Evolutionary conservation across 805 yeast species (phyloP).

Genomic region (Saccharomyces cerevisiae): DNA sequence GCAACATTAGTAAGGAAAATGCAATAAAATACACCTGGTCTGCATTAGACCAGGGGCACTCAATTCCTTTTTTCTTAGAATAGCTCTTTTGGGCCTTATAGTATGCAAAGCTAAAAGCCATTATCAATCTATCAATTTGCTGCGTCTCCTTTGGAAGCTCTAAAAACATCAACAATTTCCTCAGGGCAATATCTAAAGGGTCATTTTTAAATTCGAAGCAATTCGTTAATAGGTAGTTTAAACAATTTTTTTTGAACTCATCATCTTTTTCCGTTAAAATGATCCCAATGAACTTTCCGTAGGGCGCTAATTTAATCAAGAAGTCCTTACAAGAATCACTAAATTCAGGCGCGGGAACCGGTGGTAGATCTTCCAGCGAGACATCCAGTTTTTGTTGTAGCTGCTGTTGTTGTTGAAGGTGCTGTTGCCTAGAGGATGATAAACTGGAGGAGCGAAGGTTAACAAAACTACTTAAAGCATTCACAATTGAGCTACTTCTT

Average conservation of each 20-base stretch:
- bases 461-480: constrained; percentile 32
- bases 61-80: neutral
- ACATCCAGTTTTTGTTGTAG: constrained; percentile 1
- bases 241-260: constrained; percentile 21
- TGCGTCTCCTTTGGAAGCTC: constrained; percentile 66
- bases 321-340: constrained; percentile 27
- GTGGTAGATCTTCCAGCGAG: constrained; percentile 15
- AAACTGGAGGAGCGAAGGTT: constrained; percentile 26
- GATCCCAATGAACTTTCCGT: constrained; percentile 27
- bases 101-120: constrained; percentile 48
- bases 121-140: constrained; percentile 63
- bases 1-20: constrained; percentile 61
- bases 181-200: constrained; percentile 58
- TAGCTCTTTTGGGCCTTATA: constrained; percentile 26
- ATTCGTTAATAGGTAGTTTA: constrained; percentile 21
- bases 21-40: constrained; percentile 57
- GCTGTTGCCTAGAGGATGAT: constrained; percentile 9
- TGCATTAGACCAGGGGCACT: constrained; percentile 26
- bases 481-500: constrained; percentile 33
- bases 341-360: constrained; percentile 24
- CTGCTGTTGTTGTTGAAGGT: constrained; percentile 2
- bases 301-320: constrained; percentile 23
- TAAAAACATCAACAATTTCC: constrained; percentile 49
- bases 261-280: constrained; percentile 27
- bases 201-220: constrained; percentile 43